Base-by-base conservation (phyloP, 352 stramenopile species). In the Phytopythium sindhum region DNA sequence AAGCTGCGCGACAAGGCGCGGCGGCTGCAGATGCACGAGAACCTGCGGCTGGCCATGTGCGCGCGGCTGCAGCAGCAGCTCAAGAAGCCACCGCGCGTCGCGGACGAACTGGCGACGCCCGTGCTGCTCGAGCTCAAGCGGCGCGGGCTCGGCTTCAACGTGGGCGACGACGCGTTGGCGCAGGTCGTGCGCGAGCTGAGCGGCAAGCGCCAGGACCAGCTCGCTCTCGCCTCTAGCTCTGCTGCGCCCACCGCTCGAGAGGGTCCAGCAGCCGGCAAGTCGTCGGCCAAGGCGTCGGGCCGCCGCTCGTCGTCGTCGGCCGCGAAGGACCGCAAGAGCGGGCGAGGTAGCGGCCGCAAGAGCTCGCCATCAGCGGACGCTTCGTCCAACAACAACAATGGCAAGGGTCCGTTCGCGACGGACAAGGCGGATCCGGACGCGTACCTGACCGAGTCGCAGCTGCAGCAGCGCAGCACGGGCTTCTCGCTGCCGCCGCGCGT, bases 1-100 rank as follows among this genome's bases (percentile, higher is more conserved):
- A 77, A 81, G 53, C 77, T 93, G 21, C 75, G 82, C 42, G 82
- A 89, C 58, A 88, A 89, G 45, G 84, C 82, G 28, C 73, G 77
- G 6, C 69, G 80, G 48, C 63, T 91, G 57, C 81, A 91, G 61
- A 90, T 93, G 82, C 82, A 85, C 24, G 83, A 91, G 42, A 87
- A 79, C 29, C 66, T 88, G 72, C 77, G 83, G 0, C 69, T 91
- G 23, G 67, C 73, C 37, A 78, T 93, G 67, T 93, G 84, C 52
- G 80, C 77, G 11, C 84, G 84, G 54, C 75, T 93, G 56, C 84
- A 93, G 64, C 80, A 90, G 58, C 77, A 80, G 62, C 70, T 86
- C 39, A 78, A 78, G 23, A 93, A 91, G 67, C 79, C 65, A 10
- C 82, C 82, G 4, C 81, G 79, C 37, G 69, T 87, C 29, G 84